Conservation (phyloP, 164 flowering plant species). For the Brasenia schreberi region DNA sequence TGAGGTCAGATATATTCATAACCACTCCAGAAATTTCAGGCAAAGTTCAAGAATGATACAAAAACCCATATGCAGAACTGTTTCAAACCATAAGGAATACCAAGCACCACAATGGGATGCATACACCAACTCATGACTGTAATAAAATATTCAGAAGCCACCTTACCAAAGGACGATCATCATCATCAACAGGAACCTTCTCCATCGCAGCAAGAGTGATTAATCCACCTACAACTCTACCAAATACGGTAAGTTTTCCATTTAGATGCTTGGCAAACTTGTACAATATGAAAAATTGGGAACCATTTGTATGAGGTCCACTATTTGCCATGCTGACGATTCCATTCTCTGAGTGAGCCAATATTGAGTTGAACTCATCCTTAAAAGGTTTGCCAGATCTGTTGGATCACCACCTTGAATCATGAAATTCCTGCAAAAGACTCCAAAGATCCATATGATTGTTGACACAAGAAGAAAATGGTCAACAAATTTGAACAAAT, state of each 20-base stretch:
- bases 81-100: too few species aligned
- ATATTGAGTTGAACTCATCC: conserved; percentile 82
- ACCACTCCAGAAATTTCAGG: too few species aligned
- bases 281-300: conserved; percentile 92
- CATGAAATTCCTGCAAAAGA: conserved; percentile 94
- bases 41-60: too few species aligned
- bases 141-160: background rate
- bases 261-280: conserved; percentile 92
- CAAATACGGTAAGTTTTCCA: conserved; percentile 92
- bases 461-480: too few species aligned
- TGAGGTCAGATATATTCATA: too few species aligned
- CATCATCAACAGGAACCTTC: conserved; percentile 85
- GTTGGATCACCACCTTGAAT: conserved; percentile 99
- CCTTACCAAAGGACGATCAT: conserved; percentile 84
- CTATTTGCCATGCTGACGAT: conserved; percentile 98
- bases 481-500: too few species aligned
- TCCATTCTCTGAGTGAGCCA: conserved; percentile 86
- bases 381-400: conserved; percentile 86
- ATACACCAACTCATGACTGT: background rate
- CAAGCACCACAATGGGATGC: too few species aligned
- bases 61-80: too few species aligned
- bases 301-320: conserved; percentile 95
- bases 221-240: conserved; percentile 87
- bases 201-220: conserved; percentile 80
- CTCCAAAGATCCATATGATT: too few species aligned